Evolutionary conservation across 495 filamentous ascomycete genomes (phyloP).

Genomic region (Parmelia sp.): DNA sequence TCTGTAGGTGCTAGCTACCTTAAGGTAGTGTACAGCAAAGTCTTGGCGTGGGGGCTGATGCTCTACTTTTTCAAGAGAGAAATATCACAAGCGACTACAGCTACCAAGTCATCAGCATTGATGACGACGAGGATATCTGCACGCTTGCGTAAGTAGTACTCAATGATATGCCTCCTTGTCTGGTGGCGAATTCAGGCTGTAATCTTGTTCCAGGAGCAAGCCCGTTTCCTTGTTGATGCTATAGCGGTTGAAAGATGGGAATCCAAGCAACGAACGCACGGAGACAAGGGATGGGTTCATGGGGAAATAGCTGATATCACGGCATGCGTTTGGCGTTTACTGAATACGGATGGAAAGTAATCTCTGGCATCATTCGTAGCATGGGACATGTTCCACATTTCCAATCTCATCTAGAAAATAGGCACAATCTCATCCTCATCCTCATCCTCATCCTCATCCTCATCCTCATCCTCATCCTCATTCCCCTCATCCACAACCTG

Average conservation of each 20-base stretch:
- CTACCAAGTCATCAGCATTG: no score
- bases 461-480: neutral
- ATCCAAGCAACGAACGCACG: no score
- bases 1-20: neutral
- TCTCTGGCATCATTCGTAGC: no score
- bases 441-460: slow-evolving; percentile 21
- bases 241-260: no score
- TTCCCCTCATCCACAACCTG: slow-evolving; percentile 7
- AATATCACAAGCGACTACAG: no score
- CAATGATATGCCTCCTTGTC: neutral
- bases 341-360: neutral
- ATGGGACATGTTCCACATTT: neutral
- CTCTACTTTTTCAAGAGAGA: neutral
- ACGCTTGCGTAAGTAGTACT: slow-evolving; percentile 51
- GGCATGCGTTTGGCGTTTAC: neutral
- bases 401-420: slow-evolving; percentile 14
- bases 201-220: neutral
- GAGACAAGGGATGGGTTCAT: no score
- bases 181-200: neutral
- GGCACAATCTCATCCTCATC: slow-evolving; percentile 25
- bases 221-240: no score
- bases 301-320: no score
- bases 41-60: neutral
- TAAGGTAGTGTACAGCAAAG: no score
- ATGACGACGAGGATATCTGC: slow-evolving; percentile 83